These are phyloP conservation scores for Blastobotrys arbuscula DNA, from an alignment of 1,139 yeast genomes.

Conservation along the genomic window DNA sequence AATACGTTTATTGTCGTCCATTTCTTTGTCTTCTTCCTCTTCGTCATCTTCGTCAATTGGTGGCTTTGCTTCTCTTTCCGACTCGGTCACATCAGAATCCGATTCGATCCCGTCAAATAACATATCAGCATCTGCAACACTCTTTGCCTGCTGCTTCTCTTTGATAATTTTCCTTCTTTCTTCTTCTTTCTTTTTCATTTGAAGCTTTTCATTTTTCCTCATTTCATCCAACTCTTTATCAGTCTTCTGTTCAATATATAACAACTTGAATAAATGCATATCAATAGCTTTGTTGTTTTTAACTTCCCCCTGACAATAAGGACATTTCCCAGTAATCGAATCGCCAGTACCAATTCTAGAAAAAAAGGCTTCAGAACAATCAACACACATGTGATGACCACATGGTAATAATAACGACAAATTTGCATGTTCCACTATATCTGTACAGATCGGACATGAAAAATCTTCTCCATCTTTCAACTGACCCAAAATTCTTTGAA, in stretches of 20 bases:
- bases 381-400: slow-evolving; percentile 32
- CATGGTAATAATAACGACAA: slow-evolving; percentile 33
- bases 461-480: slow-evolving; percentile 33
- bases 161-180: slow-evolving; percentile 3
- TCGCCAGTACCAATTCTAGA: slow-evolving; percentile 10
- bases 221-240: slow-evolving; percentile 19
- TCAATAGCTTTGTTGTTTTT: slow-evolving; percentile 21
- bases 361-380: slow-evolving; percentile 26
- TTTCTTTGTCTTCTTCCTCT: slow-evolving; percentile 9
- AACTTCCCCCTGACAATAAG: slow-evolving; percentile 21
- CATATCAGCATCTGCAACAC: not conserved
- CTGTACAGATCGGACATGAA: slow-evolving; percentile 66
- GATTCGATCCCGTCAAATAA: slow-evolving; percentile 4
- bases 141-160: slow-evolving; percentile 5
- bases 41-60: slow-evolving; percentile 9
- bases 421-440: slow-evolving; percentile 46
- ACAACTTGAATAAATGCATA: slow-evolving; percentile 26
- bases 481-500: not conserved
- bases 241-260: slow-evolving; percentile 21
- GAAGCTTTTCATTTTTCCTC: slow-evolving; percentile 15
- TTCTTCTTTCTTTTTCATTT: not conserved
- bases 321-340: slow-evolving; percentile 16
- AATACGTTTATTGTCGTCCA: slow-evolving; percentile 9
- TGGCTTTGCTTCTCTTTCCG: too few species aligned
- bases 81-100: slow-evolving; percentile 7